These are phyloP conservation scores for Ulvella scutata DNA, from an alignment of 139 green algal species.

Conservation along the genomic window DNA sequence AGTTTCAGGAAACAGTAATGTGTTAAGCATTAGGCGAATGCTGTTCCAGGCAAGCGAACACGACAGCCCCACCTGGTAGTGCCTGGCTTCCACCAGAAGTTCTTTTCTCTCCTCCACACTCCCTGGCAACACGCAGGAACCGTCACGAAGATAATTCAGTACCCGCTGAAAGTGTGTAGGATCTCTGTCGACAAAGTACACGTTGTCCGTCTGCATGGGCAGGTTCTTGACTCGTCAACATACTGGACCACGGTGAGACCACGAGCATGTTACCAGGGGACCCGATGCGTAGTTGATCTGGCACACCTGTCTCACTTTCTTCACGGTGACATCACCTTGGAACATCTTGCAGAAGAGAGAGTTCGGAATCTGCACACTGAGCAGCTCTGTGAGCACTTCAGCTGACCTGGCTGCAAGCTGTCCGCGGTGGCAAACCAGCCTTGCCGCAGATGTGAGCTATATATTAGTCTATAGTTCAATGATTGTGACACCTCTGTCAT, in stretches of 20 bases:
- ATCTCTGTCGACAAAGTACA: neutral
- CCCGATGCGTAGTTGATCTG: neutral
- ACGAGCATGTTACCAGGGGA: neutral
- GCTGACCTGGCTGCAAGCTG: too few relatives aligned
- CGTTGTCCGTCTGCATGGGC: neutral
- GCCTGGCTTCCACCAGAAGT: neutral
- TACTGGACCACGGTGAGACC: neutral
- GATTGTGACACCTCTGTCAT: too few relatives aligned
- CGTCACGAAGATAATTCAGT: neutral
- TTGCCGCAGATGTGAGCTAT: too few relatives aligned
- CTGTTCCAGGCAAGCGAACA: too few relatives aligned
- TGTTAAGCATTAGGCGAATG: too few relatives aligned
- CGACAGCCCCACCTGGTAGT: conserved; percentile 1
- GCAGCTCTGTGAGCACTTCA: too few relatives aligned
- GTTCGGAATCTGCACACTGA: too few relatives aligned
- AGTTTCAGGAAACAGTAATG: too few relatives aligned
- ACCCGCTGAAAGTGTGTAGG: neutral
- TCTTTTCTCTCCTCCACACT: neutral
- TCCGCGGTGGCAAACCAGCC: too few relatives aligned
- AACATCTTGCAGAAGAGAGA: neutral
- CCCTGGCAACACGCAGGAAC: neutral
- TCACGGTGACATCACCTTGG: neutral
- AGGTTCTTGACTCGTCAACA: neutral
- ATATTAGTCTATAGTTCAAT: too few relatives aligned
- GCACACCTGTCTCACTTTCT: neutral